Percentiles rank a stretch among this genome's conserved stretches.
Evolutionary conservation across 257 asterid species (phyloP).

Genomic region (Nicotiana benthamiana): DNA sequence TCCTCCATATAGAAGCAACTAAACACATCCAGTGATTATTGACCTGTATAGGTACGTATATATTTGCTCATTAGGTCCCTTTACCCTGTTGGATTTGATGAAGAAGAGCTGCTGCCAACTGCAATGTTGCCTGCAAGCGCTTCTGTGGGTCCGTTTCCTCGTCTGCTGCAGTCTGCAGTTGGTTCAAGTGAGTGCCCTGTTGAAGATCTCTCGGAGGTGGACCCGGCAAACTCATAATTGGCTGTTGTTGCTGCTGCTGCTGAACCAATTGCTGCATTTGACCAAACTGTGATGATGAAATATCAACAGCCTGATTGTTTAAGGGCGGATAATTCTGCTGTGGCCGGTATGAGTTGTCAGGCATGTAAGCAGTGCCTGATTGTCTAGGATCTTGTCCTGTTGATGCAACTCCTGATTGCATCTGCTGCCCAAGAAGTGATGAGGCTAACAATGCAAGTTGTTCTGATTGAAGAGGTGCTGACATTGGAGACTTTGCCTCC

Average conservation of each 20-base stretch:
- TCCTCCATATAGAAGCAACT: not conserved
- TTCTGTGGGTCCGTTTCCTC: conserved; percentile 72
- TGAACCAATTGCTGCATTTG: conserved; percentile 36
- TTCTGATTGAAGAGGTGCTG: conserved; percentile 48
- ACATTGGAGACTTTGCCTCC: conserved; percentile 31
- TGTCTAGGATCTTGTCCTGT: conserved; percentile 39
- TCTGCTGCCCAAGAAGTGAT: conserved; percentile 66
- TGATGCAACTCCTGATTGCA: conserved; percentile 29
- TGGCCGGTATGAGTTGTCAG: conserved; percentile 30
- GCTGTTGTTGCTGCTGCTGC: conserved; percentile 25
- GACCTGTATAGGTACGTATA: not conserved
- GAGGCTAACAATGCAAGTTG: conserved; percentile 72
- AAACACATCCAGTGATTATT: not conserved
- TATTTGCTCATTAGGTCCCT: conserved; percentile 34
- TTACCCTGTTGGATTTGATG: conserved; percentile 92
- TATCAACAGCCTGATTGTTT: conserved; percentile 37
- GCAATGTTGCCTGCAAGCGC: conserved; percentile 85
- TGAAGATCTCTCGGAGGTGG: conserved; percentile 37
- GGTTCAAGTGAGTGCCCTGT: conserved; percentile 31
- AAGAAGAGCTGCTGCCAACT: conserved; percentile 85
- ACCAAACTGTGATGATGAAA: conserved; percentile 36
- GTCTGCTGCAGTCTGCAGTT: conserved; percentile 36
- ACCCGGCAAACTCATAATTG: conserved; percentile 17
- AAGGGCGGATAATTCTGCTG: conserved; percentile 35
- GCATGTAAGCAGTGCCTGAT: conserved; percentile 23